These are phyloP conservation scores for Xerocomus minutiporus DNA, from an alignment of 1,284 basidiomycete species.

Conservation along the genomic window DNA sequence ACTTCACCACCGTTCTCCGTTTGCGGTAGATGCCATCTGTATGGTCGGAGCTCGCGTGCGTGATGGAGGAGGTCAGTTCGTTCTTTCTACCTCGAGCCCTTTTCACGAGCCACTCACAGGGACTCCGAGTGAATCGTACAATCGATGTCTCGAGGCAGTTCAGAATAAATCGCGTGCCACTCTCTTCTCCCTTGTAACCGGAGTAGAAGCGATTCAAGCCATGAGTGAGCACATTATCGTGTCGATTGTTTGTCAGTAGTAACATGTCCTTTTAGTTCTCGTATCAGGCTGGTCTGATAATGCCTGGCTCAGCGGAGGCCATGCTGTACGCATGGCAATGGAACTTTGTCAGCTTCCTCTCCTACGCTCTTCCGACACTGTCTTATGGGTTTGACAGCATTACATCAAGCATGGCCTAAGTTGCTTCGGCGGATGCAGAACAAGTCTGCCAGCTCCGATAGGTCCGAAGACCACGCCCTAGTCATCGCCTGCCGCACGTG, in stretches of 20 bases:
- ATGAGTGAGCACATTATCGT: slow-evolving; percentile 62
- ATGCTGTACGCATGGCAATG: slow-evolving; percentile 90
- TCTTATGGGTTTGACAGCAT: slow-evolving; percentile 43
- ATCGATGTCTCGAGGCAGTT: slow-evolving; percentile 73
- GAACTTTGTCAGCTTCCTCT: slow-evolving; percentile 62
- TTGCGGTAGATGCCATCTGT: slow-evolving; percentile 82
- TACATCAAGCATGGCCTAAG: slow-evolving; percentile 86
- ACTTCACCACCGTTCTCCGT: slow-evolving; percentile 76
- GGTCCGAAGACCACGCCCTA: slow-evolving; percentile 69
- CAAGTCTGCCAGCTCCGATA: slow-evolving; percentile 52
- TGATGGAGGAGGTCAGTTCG: slow-evolving; percentile 74
- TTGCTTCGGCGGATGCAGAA: slow-evolving; percentile 73
- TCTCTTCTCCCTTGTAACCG: slow-evolving; percentile 76
- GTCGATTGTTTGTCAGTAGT: background rate
- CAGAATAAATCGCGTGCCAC: slow-evolving; percentile 80
- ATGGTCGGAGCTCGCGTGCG: slow-evolving; percentile 85
- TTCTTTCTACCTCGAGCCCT: background rate
- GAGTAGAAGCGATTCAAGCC: slow-evolving; percentile 83
- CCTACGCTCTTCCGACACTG: slow-evolving; percentile 4
- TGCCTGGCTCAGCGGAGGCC: slow-evolving; percentile 87
- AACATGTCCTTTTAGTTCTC: slow-evolving; percentile 49
- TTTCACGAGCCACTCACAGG: slow-evolving; percentile 34
- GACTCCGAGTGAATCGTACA: slow-evolving; percentile 61
- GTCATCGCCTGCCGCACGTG: slow-evolving; percentile 80
- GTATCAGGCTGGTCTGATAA: slow-evolving; percentile 89